Conservation (phyloP, 169 alveolate species). For the Perkinsus olseni region DNA sequence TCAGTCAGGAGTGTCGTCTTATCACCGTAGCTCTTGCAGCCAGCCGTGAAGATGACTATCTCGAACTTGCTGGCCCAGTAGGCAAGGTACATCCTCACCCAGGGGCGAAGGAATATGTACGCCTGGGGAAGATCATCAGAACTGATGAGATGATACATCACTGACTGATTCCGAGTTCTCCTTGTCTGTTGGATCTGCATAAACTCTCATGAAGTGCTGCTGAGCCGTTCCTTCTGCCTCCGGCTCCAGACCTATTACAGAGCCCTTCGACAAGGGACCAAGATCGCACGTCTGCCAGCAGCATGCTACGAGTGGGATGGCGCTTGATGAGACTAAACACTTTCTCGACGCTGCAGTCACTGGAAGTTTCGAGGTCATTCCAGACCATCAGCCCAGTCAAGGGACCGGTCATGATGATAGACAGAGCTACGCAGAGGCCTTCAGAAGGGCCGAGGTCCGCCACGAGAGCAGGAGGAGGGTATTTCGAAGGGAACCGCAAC, state of each 20-base stretch:
- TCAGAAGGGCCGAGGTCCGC: too few relatives aligned
- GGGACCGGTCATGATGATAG: too few relatives aligned
- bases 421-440: too few relatives aligned
- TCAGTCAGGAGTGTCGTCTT: background rate
- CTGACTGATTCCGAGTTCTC: background rate
- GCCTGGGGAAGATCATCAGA: background rate
- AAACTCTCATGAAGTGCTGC: background rate
- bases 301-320: too few relatives aligned
- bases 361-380: too few relatives aligned
- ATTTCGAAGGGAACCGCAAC: too few relatives aligned
- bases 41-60: background rate
- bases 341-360: too few relatives aligned
- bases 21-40: background rate
- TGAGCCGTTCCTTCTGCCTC: background rate
- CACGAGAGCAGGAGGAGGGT: too few relatives aligned
- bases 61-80: background rate
- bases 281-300: too few relatives aligned
- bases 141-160: background rate
- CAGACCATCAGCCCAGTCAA: too few relatives aligned
- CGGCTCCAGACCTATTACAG: background rate
- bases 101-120: background rate
- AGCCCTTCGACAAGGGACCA: too few relatives aligned
- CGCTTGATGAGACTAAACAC: too few relatives aligned
- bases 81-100: background rate
- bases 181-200: background rate